Evolutionary conservation across 2,329 filamentous ascomycete species (phyloP).

Genomic region (Exophiala lecanii-corni): DNA sequence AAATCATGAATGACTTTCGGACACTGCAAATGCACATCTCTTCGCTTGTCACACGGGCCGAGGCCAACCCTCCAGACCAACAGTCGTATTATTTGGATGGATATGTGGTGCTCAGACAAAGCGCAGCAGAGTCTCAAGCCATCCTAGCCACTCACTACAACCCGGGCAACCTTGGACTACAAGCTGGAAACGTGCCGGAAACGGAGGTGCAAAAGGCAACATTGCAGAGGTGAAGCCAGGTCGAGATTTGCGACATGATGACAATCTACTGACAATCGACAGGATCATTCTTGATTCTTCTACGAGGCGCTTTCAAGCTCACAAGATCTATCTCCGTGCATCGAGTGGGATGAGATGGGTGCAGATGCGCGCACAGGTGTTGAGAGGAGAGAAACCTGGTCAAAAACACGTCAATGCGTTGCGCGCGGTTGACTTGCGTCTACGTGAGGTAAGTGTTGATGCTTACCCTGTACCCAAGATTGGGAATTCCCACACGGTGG

Average conservation of each 20-base stretch:
- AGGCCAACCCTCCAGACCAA: conserved; percentile 47
- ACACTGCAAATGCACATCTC: conserved; percentile 56
- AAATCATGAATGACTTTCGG: conserved; percentile 62
- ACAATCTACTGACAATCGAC: background rate
- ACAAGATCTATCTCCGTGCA: conserved; percentile 56
- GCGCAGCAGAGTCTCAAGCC: conserved; percentile 50
- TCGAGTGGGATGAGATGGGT: conserved; percentile 57
- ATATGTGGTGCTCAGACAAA: conserved; percentile 54
- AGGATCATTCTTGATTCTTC: conserved; percentile 59
- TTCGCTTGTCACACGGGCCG: conserved; percentile 40
- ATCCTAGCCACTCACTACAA: conserved; percentile 52
- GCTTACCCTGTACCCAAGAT: too few species aligned
- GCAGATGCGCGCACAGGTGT: conserved; percentile 47
- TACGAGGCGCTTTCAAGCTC: conserved; percentile 57
- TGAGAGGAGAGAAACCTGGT: conserved; percentile 48
- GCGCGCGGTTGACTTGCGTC: conserved; percentile 43
- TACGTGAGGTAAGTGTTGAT: conserved; percentile 43
- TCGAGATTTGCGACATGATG: conserved; percentile 19
- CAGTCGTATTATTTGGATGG: conserved; percentile 55
- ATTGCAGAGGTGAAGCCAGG: conserved; percentile 48
- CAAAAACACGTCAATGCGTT: conserved; percentile 46
- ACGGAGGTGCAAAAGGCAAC: conserved; percentile 54
- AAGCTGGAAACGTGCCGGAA: conserved; percentile 32
- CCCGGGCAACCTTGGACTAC: conserved; percentile 35
- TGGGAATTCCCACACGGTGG: too few species aligned